phyloP scores from a whole-genome alignment of 805 yeast species.

The Wickerhamiella galacta region DNA sequence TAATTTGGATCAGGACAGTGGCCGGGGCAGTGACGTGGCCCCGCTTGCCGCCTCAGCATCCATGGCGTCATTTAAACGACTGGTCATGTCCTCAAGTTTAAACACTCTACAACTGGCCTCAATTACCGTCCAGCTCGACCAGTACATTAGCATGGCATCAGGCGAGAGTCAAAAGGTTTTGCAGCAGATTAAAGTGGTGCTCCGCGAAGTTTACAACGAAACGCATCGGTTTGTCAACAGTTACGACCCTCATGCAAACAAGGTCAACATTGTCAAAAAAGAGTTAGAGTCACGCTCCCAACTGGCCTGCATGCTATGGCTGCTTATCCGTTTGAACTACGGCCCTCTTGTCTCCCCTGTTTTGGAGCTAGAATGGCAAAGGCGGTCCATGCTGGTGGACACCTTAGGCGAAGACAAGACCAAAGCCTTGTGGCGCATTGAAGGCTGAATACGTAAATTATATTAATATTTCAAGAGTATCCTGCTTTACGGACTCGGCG shows the following conservation, averaged over 20 bases:
- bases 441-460: too few species aligned
- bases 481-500: too few species aligned
- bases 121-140: constrained; percentile 18
- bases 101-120: constrained; percentile 20
- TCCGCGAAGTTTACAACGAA: constrained; percentile 9
- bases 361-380: constrained; percentile 16
- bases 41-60: constrained; percentile 10
- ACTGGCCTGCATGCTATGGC: constrained; percentile 8
- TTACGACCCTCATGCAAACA: constrained; percentile 3
- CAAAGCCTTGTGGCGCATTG: background rate
- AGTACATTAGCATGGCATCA: constrained; percentile 7
- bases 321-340: constrained; percentile 7
- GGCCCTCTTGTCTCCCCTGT: constrained; percentile 10
- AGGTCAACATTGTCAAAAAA: background rate
- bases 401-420: background rate
- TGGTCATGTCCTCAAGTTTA: constrained; percentile 16
- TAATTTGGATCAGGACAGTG: too few species aligned
- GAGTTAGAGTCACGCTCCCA: constrained; percentile 3
- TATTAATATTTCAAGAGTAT: too few species aligned
- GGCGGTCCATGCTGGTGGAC: background rate
- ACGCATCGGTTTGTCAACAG: constrained; percentile 2
- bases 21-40: too few species aligned
- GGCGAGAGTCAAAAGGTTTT: constrained; percentile 5
- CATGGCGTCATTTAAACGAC: constrained; percentile 9
- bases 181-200: constrained; percentile 6